These are phyloP conservation scores for Kalmusia sp. DNA, from an alignment of 2,329 filamentous ascomycete species.

Conservation along the genomic window DNA sequence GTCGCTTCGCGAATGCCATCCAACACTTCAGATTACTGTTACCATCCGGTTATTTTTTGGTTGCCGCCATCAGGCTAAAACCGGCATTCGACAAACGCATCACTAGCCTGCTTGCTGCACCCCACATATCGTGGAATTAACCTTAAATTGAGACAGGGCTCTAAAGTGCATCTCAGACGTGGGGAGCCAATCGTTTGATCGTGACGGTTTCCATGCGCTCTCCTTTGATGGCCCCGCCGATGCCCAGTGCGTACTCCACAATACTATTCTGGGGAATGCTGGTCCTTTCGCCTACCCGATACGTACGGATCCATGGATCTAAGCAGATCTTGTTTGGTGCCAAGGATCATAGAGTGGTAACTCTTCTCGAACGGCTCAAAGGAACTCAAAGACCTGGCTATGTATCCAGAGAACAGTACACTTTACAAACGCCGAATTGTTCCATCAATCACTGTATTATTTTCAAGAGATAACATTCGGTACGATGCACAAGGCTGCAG, in stretches of 20 bases:
- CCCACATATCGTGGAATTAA: slow-evolving; percentile 33
- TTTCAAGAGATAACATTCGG: slow-evolving; percentile 5
- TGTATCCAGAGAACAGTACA: slow-evolving; percentile 2
- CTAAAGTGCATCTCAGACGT: slow-evolving; percentile 15
- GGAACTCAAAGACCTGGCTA: slow-evolving; percentile 26
- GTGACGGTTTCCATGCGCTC: not conserved
- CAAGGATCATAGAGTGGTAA: slow-evolving; percentile 29
- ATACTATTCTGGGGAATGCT: slow-evolving; percentile 10
- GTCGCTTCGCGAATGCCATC: not conserved
- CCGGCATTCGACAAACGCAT: slow-evolving; percentile 25
- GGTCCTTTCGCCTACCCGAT: slow-evolving; percentile 14
- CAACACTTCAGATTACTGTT: slow-evolving; percentile 12
- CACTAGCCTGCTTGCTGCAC: slow-evolving; percentile 21
- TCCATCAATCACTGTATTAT: slow-evolving; percentile 27
- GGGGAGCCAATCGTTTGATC: slow-evolving; percentile 15
- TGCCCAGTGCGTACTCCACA: slow-evolving; percentile 10
- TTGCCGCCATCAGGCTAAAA: slow-evolving; percentile 38
- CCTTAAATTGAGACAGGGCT: slow-evolving; percentile 22
- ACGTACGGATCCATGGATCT: slow-evolving; percentile 16
- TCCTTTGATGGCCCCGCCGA: slow-evolving; percentile 5
- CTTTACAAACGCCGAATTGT: slow-evolving; percentile 10
- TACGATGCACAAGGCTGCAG: slow-evolving; percentile 9
- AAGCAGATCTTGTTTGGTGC: not conserved
- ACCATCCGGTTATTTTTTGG: slow-evolving; percentile 30
- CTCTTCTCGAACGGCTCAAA: slow-evolving; percentile 30